Evolutionary conservation across 768 basidiomycete genomes (phyloP).

Genomic region (Suillus discolor): DNA sequence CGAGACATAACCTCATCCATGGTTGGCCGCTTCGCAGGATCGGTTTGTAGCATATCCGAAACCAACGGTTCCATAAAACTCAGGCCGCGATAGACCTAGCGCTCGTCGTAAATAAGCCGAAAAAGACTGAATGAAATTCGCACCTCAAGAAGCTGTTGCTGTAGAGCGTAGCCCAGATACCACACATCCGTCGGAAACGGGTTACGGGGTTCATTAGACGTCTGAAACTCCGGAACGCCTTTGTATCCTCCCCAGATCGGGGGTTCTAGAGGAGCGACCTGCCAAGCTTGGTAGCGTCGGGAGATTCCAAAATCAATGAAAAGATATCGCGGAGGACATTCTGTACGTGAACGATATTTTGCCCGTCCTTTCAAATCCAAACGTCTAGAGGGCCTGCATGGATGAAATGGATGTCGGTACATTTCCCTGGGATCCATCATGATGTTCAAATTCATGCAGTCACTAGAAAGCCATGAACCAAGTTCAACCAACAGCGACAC

Average conservation of each 20-base stretch:
- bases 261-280: conserved; percentile 14
- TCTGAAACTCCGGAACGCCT: conserved; percentile 26
- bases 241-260: conserved; percentile 26
- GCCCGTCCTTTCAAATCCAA: conserved; percentile 9
- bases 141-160: background rate
- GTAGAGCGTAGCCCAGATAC: conserved; percentile 6
- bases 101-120: background rate
- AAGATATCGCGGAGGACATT: conserved; percentile 27
- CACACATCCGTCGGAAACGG: conserved; percentile 26
- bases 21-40: conserved; percentile 18
- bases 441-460: conserved; percentile 23
- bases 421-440: conserved; percentile 25
- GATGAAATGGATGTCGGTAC: conserved; percentile 20
- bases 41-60: conserved; percentile 14
- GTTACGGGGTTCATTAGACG: conserved; percentile 15
- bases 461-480: conserved; percentile 31
- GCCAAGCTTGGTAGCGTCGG: conserved; percentile 17
- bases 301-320: conserved; percentile 35
- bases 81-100: conserved; percentile 20
- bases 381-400: background rate
- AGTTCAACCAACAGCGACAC: background rate
- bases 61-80: conserved; percentile 34
- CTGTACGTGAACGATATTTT: conserved; percentile 24
- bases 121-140: background rate
- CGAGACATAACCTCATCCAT: conserved; percentile 18